Percentiles rank a stretch among this genome's conserved stretches.
Evolutionary conservation across 495 filamentous ascomycete species (phyloP).

Genomic region (Penicillium ochrochloron): DNA sequence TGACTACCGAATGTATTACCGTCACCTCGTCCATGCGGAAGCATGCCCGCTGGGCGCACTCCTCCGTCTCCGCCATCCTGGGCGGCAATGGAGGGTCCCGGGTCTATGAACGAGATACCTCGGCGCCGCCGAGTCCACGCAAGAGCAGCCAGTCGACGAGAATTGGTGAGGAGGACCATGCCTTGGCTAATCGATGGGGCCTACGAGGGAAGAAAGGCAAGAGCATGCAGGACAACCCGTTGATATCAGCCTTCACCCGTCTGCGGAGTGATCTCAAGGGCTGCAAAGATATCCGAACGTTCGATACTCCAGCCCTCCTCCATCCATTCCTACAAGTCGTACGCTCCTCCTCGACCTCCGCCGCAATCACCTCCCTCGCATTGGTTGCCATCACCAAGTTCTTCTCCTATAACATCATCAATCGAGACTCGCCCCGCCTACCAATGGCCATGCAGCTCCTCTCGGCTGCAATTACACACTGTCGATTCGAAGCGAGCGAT

Average conservation of each 20-base stretch:
- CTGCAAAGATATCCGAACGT: constrained; percentile 90
- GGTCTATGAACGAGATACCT: constrained; percentile 49
- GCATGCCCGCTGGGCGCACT: constrained; percentile 94
- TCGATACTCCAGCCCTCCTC: constrained; percentile 87
- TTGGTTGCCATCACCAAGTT: constrained; percentile 97
- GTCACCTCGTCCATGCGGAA: constrained; percentile 99
- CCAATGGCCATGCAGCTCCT: constrained; percentile 91
- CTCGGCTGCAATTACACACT: constrained; percentile 95
- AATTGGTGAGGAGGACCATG: constrained; percentile 53
- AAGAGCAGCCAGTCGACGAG: constrained; percentile 31
- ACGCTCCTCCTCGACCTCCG: constrained; percentile 93
- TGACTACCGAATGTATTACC: constrained; percentile 98
- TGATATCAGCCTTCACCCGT: constrained; percentile 93
- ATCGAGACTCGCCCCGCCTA: constrained; percentile 78
- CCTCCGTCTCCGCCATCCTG: constrained; percentile 93
- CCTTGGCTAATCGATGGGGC: constrained; percentile 75
- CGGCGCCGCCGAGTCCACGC: constrained; percentile 44
- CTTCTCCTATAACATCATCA: constrained; percentile 91
- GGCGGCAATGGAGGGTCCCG: constrained; percentile 70
- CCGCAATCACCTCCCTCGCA: constrained; percentile 92
- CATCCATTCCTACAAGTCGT: constrained; percentile 98
- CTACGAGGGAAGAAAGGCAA: constrained; percentile 94
- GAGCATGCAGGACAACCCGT: constrained; percentile 97
- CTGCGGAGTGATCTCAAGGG: constrained; percentile 85
- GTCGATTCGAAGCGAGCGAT: constrained; percentile 95